Evolutionary conservation across 1,284 basidiomycete genomes (phyloP), one percentile per base, ranked within the genome.

Genomic region (Trichosporon sp.): DNA sequence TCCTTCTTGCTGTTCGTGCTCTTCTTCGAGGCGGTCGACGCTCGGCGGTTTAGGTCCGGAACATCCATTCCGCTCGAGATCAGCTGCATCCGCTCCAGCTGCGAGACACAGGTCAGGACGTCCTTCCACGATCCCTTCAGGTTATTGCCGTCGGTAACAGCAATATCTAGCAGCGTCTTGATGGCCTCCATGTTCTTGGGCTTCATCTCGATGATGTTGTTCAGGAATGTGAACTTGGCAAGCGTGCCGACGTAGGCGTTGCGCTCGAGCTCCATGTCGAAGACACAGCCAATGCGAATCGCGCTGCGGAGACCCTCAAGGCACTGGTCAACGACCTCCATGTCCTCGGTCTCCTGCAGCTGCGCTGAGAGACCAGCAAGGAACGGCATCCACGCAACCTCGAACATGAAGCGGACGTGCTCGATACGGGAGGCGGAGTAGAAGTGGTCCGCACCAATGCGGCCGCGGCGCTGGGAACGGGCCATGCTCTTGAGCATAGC

Each of bases 161-260:
- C 96, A 65, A 98, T 90, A 79, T 98, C 96, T 31, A 98, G 85
- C 71, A 98, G 86, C 2, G 93, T 86, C 84, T 97, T 98, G 85
- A 98, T 97, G 1, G 96, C 96, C 81, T 98, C 96, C 89, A 98
- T 96, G 80, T 98, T 98, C 87, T 98, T 98, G 48, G 93, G 88
- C 85, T 94, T 96, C 96, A 98, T 98, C 86, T 98, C 96, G 69
- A 93, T 93, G 7, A 98, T 85, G 79, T 98, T 98, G 83, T 93
- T 97, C 73, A 98, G 86, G 87, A 96, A 97, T 0, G 96, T 98
- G 82, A 98, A 97, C 82, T 98, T 98, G 64, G 88, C 91, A n/a
- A 98, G 86, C 0, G 96, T 98, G n/a, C 94, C 94, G 40, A 98
- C 93, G 80, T 98, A 98, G 0, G 95, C 96, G 78, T 98, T 97